Evolutionary conservation across 768 basidiomycete genomes (phyloP).

Genomic region (Candolleomyces eurysporus): DNA sequence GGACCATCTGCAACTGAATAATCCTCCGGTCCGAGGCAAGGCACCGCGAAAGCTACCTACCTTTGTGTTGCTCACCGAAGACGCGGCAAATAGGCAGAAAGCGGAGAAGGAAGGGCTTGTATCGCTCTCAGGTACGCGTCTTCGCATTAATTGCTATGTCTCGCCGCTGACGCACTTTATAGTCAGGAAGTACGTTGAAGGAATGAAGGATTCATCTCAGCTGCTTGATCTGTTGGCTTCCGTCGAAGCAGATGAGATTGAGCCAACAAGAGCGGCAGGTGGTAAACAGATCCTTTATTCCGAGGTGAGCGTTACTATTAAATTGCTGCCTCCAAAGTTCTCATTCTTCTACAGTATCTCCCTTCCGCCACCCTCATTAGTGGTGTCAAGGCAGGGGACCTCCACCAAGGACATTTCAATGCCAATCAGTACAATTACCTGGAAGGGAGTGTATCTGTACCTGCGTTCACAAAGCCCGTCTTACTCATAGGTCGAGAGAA

Average conservation of each 20-base stretch:
- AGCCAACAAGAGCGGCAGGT: conserved; percentile 55
- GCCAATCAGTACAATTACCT: conserved; percentile 96
- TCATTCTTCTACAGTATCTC: conserved; percentile 60
- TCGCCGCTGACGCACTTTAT: conserved; percentile 1
- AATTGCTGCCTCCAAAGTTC: background rate
- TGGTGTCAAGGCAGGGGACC: conserved; percentile 79
- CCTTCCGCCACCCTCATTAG: conserved; percentile 68
- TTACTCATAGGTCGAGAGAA: conserved; percentile 85
- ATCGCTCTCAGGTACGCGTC: conserved; percentile 55
- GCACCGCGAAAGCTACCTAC: conserved; percentile 44
- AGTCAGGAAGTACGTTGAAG: conserved; percentile 84
- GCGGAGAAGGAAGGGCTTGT: conserved; percentile 65
- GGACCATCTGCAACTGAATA: conserved; percentile 57
- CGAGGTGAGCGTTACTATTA: conserved; percentile 48
- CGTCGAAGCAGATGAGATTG: conserved; percentile 58
- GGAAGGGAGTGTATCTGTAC: conserved; percentile 85
- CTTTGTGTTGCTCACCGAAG: conserved; percentile 86
- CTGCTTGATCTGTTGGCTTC: conserved; percentile 83
- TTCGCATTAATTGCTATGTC: background rate
- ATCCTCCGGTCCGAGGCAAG: conserved; percentile 52
- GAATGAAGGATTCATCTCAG: conserved; percentile 58
- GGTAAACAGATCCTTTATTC: conserved; percentile 66
- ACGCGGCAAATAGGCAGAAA: conserved; percentile 77
- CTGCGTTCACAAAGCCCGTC: conserved; percentile 72
- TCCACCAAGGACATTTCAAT: conserved; percentile 93